Conservation (phyloP, 2,329 filamentous ascomycete species). For the Alternaria sp. region DNA sequence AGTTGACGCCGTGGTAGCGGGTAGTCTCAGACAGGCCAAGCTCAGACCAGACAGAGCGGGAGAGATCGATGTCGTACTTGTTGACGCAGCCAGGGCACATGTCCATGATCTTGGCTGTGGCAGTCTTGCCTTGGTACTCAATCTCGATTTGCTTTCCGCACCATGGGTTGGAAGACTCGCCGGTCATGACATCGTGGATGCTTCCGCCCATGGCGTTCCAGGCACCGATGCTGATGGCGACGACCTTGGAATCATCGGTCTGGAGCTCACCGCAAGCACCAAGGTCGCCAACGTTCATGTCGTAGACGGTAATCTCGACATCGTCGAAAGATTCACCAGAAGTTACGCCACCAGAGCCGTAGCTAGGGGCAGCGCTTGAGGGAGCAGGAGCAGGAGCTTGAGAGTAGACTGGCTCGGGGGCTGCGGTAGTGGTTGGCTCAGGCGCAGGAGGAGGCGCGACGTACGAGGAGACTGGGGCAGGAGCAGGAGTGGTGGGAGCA, state of each 20-base stretch:
- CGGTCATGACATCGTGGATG: conserved; percentile 40
- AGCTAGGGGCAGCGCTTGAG: conserved; percentile 4
- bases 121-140: conserved; percentile 36
- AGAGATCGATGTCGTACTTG: conserved; percentile 38
- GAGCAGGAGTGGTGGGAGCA: conserved; percentile 14
- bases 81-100: conserved; percentile 43
- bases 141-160: conserved; percentile 44
- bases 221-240: conserved; percentile 36
- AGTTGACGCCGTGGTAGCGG: conserved; percentile 31
- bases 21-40: conserved; percentile 31
- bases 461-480: conserved; percentile 10
- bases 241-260: conserved; percentile 29
- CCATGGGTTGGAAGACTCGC: conserved; percentile 41
- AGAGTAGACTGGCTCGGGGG: conserved; percentile 6
- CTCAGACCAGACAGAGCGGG: conserved; percentile 36
- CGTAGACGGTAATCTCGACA: conserved; percentile 46
- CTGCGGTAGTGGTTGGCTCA: conserved; percentile 8
- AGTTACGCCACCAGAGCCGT: background rate
- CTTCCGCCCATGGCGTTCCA: conserved; percentile 31
- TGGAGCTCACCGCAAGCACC: conserved; percentile 42
- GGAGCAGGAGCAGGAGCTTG: conserved; percentile 11
- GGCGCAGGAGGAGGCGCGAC: conserved; percentile 10
- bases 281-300: conserved; percentile 28
- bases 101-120: conserved; percentile 41
- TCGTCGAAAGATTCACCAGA: conserved; percentile 17